A percentile compares a stretch with the other conserved stretches of the same genome.
Evolutionary conservation across 2,329 filamentous ascomycete species (phyloP).

Genomic region (Talaromyces funiculosus): DNA sequence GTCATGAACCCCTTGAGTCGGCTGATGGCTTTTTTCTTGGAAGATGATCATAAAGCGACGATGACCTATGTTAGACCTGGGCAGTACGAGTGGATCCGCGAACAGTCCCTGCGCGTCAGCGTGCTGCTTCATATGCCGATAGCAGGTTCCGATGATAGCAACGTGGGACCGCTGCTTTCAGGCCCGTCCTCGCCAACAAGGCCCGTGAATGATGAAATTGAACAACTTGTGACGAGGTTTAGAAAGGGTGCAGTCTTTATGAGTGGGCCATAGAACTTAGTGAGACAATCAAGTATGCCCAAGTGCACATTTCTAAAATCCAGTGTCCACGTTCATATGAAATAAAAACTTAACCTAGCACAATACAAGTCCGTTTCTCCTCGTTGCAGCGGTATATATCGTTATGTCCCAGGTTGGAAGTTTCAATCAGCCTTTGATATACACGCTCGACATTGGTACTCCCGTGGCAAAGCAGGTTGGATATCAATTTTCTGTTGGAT

Average conservation of each 20-base stretch:
- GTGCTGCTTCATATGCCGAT: neutral
- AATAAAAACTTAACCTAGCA: neutral
- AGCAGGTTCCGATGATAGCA: neutral
- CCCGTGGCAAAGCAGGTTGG: slow-evolving; percentile 20
- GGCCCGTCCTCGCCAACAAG: neutral
- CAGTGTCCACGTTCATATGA: neutral
- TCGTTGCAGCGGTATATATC: neutral
- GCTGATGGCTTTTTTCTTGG: neutral
- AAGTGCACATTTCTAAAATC: neutral
- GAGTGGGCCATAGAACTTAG: neutral
- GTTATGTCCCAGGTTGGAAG: neutral
- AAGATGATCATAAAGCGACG: neutral
- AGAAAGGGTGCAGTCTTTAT: neutral
- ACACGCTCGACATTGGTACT: slow-evolving; percentile 26
- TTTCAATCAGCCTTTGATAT: slow-evolving; percentile 19
- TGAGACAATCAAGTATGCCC: neutral
- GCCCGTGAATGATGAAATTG: neutral
- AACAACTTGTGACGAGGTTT: neutral
- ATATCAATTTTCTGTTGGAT: slow-evolving; percentile 21
- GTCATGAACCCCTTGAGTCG: neutral
- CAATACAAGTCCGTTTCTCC: no score
- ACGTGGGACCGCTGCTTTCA: neutral
- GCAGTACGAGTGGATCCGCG: neutral
- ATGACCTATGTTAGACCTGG: neutral
- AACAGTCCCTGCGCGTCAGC: neutral